Evolutionary conservation across 2,329 filamentous ascomycete genomes (phyloP).

Genomic region (Hypoxylon sp.): DNA sequence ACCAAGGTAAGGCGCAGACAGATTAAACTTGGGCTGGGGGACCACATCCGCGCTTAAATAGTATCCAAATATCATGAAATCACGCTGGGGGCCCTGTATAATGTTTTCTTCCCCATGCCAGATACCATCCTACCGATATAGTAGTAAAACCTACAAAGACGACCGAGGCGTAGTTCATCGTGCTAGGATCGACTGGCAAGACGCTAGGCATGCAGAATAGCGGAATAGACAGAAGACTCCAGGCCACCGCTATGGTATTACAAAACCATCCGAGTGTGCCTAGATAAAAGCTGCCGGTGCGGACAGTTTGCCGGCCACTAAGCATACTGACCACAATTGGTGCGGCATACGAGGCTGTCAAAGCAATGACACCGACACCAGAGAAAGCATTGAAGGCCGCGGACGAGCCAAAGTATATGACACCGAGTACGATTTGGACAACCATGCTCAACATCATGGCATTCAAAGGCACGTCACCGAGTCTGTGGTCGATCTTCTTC

Average conservation of each 20-base stretch:
- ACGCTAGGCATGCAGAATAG: constrained; percentile 80
- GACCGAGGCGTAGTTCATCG: constrained; percentile 81
- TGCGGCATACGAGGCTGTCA: constrained; percentile 77
- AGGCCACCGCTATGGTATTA: constrained; percentile 76
- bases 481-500: constrained; percentile 71
- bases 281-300: constrained; percentile 71
- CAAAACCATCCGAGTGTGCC: constrained; percentile 72
- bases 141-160: constrained; percentile 78
- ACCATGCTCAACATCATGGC: constrained; percentile 80
- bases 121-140: constrained; percentile 77
- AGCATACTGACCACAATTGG: constrained; percentile 76
- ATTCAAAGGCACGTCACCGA: constrained; percentile 77
- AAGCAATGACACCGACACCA: constrained; percentile 77
- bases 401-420: constrained; percentile 78
- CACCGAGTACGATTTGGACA: constrained; percentile 73
- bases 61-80: constrained; percentile 16
- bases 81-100: constrained; percentile 73
- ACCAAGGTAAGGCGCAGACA: constrained; percentile 4
- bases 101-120: constrained; percentile 77
- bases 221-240: constrained; percentile 77
- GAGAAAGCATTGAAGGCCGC: constrained; percentile 82
- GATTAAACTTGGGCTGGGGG: background rate
- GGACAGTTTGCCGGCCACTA: constrained; percentile 71
- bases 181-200: constrained; percentile 66
- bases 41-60: constrained; percentile 16